phyloP scores from a whole-genome alignment of 768 basidiomycete genomes.

The Hortiboletus flavorubellus region DNA sequence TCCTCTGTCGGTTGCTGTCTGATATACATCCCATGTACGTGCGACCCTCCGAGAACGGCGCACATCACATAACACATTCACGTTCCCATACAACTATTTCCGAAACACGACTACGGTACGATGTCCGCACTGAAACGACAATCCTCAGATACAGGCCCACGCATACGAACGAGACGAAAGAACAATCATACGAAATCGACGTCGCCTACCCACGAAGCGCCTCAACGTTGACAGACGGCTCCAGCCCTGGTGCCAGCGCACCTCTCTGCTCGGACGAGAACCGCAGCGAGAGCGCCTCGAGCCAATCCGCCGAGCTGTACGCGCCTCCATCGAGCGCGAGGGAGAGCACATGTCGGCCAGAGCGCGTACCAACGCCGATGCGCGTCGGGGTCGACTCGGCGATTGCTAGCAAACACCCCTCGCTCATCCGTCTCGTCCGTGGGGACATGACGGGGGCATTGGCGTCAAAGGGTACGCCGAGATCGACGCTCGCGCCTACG shows the following conservation, averaged over 20 bases:
- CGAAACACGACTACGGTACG: not conserved
- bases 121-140: not conserved
- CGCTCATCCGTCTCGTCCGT: conserved; percentile 13
- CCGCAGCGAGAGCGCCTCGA: conserved; percentile 18
- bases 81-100: not conserved
- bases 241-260: not conserved
- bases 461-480: not conserved
- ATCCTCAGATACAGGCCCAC: not conserved
- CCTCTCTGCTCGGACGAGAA: conserved; percentile 3
- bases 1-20: not conserved
- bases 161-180: not conserved
- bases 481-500: not conserved
- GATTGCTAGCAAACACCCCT: conserved; percentile 17
- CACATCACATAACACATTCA: not conserved
- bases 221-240: not conserved
- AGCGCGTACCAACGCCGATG: conserved; percentile 1
- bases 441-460: not conserved
- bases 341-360: conserved; percentile 4
- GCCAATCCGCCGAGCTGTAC: conserved; percentile 11
- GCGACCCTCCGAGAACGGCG: no score
- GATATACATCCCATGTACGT: no score
- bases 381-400: conserved; percentile 17
- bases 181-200: not conserved
- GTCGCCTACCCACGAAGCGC: no score
- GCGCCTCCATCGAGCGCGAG: conserved; percentile 6